Conservation (phyloP, 768 basidiomycete genomes). For the Mycena alexandri region DNA sequence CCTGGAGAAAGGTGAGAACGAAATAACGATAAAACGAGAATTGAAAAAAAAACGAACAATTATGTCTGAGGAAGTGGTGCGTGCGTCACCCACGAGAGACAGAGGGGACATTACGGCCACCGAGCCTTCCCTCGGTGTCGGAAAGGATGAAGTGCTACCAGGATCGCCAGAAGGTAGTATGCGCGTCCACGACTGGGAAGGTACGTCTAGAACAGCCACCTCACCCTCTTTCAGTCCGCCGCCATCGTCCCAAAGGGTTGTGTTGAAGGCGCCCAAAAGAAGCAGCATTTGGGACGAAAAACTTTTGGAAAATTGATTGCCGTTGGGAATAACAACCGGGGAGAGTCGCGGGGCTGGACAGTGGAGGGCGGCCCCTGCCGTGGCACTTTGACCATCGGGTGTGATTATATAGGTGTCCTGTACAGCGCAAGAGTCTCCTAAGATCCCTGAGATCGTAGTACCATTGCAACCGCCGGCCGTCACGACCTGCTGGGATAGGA, state of each 20-base stretch:
- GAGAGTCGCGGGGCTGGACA: conserved; percentile 79
- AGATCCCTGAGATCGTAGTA: conserved; percentile 49
- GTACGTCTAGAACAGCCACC: conserved; percentile 74
- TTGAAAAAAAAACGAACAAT: conserved; percentile 56
- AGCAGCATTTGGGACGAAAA: conserved; percentile 78
- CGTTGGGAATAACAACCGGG: conserved; percentile 71
- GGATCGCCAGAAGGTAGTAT: conserved; percentile 85
- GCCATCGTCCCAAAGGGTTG: conserved; percentile 75
- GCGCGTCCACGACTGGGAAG: conserved; percentile 77
- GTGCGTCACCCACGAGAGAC: conserved; percentile 69
- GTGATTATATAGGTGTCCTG: conserved; percentile 70
- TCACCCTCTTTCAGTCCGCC: conserved; percentile 74
- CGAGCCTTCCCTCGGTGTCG: conserved; percentile 79
- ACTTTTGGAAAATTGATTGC: conserved; percentile 64
- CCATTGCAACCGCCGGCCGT: conserved; percentile 73
- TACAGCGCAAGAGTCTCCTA: conserved; percentile 66
- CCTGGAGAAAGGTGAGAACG: conserved; percentile 43
- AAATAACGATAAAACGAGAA: neutral
- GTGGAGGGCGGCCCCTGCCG: conserved; percentile 54
- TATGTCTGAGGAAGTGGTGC: conserved; percentile 69
- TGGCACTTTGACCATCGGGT: conserved; percentile 37
- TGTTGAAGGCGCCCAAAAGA: conserved; percentile 75
- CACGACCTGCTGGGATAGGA: conserved; percentile 66
- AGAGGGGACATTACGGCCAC: conserved; percentile 66
- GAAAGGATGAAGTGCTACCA: conserved; percentile 62